These are phyloP conservation scores for Euphorbia pulcherrima DNA, from an alignment of 345 rosid species.

Conservation along the genomic window DNA sequence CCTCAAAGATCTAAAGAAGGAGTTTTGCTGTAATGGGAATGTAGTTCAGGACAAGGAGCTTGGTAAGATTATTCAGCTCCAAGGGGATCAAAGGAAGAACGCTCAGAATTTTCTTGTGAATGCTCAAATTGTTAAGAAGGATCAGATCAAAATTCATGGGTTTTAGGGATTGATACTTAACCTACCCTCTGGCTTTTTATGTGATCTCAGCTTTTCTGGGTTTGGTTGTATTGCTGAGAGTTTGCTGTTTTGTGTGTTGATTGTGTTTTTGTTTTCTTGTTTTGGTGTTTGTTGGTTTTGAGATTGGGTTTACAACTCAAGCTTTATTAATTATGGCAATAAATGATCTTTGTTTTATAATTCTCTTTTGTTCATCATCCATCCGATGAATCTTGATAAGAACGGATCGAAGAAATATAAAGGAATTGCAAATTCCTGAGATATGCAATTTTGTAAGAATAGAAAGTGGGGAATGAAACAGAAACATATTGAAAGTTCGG, in stretches of 20 bases:
- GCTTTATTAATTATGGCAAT: neutral
- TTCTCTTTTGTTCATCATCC: neutral
- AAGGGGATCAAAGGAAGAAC: slow-evolving; percentile 29
- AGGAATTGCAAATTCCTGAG: too few relatives aligned
- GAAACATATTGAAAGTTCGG: too few relatives aligned
- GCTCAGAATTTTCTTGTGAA: slow-evolving; percentile 20
- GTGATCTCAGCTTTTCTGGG: neutral
- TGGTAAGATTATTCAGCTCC: slow-evolving; percentile 31
- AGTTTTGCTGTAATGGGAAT: slow-evolving; percentile 31
- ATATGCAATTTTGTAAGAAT: too few relatives aligned
- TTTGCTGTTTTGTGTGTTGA: neutral
- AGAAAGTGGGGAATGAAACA: too few relatives aligned
- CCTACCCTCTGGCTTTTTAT: too few relatives aligned
- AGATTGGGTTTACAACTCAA: neutral
- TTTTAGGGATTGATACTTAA: slow-evolving; percentile 4
- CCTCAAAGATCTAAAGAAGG: slow-evolving; percentile 24
- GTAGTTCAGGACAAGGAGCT: slow-evolving; percentile 29
- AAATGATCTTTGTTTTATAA: neutral
- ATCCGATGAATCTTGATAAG: too few relatives aligned
- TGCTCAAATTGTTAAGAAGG: slow-evolving; percentile 19
- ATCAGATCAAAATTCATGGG: slow-evolving; percentile 31
- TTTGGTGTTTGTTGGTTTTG: neutral
- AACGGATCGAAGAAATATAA: too few relatives aligned
- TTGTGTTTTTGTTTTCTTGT: neutral
- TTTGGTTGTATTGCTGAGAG: neutral